Conservation (phyloP, 306 rosid genomes). For the Sicyos edulis region DNA sequence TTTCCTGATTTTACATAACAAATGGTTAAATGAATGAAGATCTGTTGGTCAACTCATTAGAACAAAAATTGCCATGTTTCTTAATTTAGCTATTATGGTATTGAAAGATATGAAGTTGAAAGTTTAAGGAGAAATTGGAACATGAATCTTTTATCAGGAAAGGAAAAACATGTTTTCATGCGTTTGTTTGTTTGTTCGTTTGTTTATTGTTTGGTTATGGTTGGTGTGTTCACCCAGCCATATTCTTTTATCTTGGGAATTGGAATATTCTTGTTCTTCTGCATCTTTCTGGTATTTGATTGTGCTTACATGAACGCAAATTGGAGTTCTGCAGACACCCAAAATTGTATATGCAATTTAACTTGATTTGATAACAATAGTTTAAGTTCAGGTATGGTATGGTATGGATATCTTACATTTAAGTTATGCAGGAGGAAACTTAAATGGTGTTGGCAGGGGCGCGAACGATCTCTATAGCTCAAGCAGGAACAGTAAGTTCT, state of each 20-base stretch:
- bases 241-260: not conserved
- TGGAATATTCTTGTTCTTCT: not conserved
- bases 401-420: constrained; percentile 15
- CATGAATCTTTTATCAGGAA: not conserved
- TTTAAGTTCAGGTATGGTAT: not conserved
- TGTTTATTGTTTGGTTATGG: not conserved
- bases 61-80: not conserved
- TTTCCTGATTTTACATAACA: not conserved
- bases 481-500: constrained; percentile 44
- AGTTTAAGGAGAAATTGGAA: not conserved
- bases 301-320: not conserved
- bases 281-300: not conserved
- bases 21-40: constrained; percentile 3
- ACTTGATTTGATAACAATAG: not conserved
- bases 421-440: constrained; percentile 31
- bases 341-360: not conserved
- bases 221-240: not conserved
- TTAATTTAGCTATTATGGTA: not conserved
- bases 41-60: constrained; percentile 1
- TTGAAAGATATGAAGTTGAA: not conserved
- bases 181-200: not conserved
- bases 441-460: constrained; percentile 24
- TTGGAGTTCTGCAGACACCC: not conserved
- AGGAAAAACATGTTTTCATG: not conserved
- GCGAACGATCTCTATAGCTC: constrained; percentile 26